Base-by-base conservation (phyloP, 2,329 filamentous ascomycete genomes). In the Cladorrhinum sp. region DNA sequence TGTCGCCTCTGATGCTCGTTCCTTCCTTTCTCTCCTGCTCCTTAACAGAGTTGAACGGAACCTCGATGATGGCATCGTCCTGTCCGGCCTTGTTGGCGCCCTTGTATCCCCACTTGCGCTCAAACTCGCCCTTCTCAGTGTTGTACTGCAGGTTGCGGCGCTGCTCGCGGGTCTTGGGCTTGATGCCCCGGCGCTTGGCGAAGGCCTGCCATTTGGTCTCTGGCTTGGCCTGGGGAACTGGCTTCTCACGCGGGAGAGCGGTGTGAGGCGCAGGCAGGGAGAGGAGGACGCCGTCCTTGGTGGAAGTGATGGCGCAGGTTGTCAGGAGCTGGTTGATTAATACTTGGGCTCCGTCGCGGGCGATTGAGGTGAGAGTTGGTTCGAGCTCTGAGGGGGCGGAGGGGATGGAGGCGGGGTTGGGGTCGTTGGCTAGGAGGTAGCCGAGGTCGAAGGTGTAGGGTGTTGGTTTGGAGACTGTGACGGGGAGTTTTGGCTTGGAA, bases 191-290 rank as follows among this genome's bases (percentile, higher is more conserved):
- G 85, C 96, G 96, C 75, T 87, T 89, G 50, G 95, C 95, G 79
- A 99, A 99, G 71, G 89, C 86, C 80, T 96, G 89, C 95, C 95
- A 99, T 75, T 92, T 96, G 61, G 93, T 98, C 67, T 89, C 89
- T 60, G 88, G 81, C 78, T 93, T 95, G 67, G 87, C 84, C 59
- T 86, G 83, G 1, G 95, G 95, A 8, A 98, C 81, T 9, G 92
- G 91, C 77, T 99, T 98, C 79, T 97, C 93, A 68, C 95, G 89
- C 23, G 95, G 95, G 3, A 98, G 81, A 0, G 81, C 75, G 1
- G 89, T 96, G 20, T 83, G 78, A 0, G 86, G 80, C 0, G 83
- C 75, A 0, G 95, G 95, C 0, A 99, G 87, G 16, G 84, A 81
- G 57, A 98, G 85, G 54, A 93, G 85, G 1, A 98, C 91, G 67